Conservation (phyloP, 106 monocot genomes). For the Agapanthus africanus region DNA sequence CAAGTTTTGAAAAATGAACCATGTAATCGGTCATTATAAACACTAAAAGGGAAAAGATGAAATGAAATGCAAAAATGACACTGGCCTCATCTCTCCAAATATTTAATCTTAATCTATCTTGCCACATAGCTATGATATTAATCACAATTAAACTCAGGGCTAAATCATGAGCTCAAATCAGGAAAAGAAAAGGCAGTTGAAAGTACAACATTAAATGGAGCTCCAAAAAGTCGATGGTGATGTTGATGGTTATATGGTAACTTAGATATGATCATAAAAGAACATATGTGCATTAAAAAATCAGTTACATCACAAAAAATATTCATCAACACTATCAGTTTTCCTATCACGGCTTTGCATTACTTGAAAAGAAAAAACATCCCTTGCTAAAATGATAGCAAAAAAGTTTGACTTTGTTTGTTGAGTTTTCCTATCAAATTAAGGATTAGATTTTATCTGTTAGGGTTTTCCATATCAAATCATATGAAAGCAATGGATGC, state of each 20-base stretch:
- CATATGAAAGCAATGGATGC: no score
- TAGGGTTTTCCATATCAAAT: no score
- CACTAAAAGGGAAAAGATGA: background rate
- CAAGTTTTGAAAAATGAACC: background rate
- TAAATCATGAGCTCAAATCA: background rate
- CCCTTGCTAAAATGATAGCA: background rate
- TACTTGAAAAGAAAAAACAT: background rate
- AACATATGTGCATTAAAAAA: background rate
- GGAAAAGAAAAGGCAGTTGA: background rate
- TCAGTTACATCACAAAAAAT: background rate
- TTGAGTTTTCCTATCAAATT: no score
- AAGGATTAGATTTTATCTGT: no score
- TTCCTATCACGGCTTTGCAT: background rate
- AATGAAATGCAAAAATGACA: no score
- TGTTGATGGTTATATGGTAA: background rate
- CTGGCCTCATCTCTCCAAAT: no score
- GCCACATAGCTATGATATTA: background rate
- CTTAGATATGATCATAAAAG: background rate
- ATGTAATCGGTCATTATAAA: background rate
- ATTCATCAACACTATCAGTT: background rate
- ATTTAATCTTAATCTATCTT: background rate
- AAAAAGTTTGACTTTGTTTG: no score
- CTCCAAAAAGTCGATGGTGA: background rate
- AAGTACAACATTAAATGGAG: background rate
- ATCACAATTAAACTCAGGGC: background rate